Conservation (phyloP, 2,329 filamentous ascomycete genomes). For the Pseudohalonectria lignicola region DNA sequence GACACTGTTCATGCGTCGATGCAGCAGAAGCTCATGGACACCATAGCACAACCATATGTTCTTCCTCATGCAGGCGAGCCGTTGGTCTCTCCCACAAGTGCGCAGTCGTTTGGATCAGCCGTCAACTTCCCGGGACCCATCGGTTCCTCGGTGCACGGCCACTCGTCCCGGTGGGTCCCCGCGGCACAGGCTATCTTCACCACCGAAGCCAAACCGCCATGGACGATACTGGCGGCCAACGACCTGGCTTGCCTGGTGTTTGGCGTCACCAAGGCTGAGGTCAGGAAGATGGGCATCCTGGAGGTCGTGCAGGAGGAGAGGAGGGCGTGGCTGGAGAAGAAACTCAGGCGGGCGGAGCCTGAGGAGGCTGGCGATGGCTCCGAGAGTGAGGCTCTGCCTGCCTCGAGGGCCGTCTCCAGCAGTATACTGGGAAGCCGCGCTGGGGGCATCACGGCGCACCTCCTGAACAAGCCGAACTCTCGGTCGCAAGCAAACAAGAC, state of each 20-base stretch:
- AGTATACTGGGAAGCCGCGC: constrained; percentile 55
- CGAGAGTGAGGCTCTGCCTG: constrained; percentile 18
- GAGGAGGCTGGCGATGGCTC: constrained; percentile 29
- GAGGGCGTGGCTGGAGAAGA: constrained; percentile 79
- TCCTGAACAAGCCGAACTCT: constrained; percentile 72
- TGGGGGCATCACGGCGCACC: constrained; percentile 74
- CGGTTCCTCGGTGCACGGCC: constrained; percentile 62
- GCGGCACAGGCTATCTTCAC: constrained; percentile 95
- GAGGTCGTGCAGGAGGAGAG: constrained; percentile 89
- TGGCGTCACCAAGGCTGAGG: constrained; percentile 93
- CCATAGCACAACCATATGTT: constrained; percentile 71
- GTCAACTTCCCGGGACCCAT: constrained; percentile 33
- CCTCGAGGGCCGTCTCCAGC: constrained; percentile 24
- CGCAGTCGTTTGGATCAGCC: constrained; percentile 26
- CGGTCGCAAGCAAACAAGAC: constrained; percentile 35
- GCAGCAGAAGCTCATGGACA: constrained; percentile 76
- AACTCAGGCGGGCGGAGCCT: constrained; percentile 55
- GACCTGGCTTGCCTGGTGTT: constrained; percentile 96
- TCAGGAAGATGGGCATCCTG: constrained; percentile 87
- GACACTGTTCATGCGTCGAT: constrained; percentile 65
- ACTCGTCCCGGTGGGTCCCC: constrained; percentile 81
- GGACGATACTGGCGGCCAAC: constrained; percentile 94
- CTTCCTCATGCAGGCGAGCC: constrained; percentile 30
- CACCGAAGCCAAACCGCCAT: constrained; percentile 80
- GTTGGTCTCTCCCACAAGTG: constrained; percentile 30